Evolutionary conservation across 2,329 filamentous ascomycete genomes (phyloP), one percentile per base, ranked within the genome.

Genomic region (Fusarium sp.): DNA sequence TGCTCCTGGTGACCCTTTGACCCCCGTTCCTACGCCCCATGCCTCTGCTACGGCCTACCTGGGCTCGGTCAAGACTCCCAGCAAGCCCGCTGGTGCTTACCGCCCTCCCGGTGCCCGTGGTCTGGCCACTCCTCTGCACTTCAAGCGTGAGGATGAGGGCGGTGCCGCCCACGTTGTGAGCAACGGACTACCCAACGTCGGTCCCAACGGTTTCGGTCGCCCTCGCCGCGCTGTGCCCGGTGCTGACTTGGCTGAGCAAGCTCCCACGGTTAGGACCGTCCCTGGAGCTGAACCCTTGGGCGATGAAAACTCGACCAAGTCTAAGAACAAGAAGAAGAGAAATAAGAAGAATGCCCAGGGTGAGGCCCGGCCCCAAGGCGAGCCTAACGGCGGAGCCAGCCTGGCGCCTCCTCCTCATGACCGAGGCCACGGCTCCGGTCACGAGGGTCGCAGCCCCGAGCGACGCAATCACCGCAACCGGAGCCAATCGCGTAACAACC

Each of bases 311-410:
- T 60, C 95, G 93, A 18, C 86, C 94, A 82, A 80, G 77, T 98
- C 98, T 88, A 98, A 98, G 89, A 98, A 98, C 85, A 98, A 98
- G 90, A 98, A 98, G 90, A 98, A 98, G 89, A 90, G 96, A 73
- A 89, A 87, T 75, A 98, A 97, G 88, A 98, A 98, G 85, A 89
- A 90, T 58, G 96, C 95, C 81, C 95, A 96, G 52, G 89, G 87
- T 10, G 93, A 94, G 23, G 90, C 89, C 56, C 91, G 91, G 58
- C 74, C 76, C 19, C 81, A 83, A 64, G 80, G 80, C 25, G 85
- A 86, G 63, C 84, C 81, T 42, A 85, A 85, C 78, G 83, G 83
- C 70, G 81, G 86, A 78, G 85, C 83, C 46, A 83, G 80, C 79
- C 85, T 87, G 76, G 87, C 82, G 69, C 86, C 85, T 61, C 86